Percentiles rank a stretch among this genome's conserved stretches.
Conservation (phyloP, 2,329 filamentous ascomycete genomes). For the Zalaria sp. region DNA sequence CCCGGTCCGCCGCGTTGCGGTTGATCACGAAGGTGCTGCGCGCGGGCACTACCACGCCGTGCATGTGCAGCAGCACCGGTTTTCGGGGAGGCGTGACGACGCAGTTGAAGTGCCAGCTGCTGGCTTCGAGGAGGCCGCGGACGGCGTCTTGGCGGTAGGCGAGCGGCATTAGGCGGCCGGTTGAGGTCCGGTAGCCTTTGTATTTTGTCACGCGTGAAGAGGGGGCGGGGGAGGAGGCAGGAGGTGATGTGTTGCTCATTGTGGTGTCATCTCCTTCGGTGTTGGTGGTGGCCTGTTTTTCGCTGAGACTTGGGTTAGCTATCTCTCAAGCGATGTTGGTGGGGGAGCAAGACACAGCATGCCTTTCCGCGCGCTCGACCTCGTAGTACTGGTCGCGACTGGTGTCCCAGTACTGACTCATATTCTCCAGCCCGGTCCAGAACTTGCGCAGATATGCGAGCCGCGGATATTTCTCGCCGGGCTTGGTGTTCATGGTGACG, state of each 20-base stretch:
- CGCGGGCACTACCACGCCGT: constrained; percentile 35
- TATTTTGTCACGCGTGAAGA: constrained; percentile 22
- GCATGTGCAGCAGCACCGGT: constrained; percentile 27
- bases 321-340: constrained; percentile 4
- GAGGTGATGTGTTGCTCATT: too few relatives aligned
- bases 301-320: neutral
- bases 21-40: constrained; percentile 41
- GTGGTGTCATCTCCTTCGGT: too few relatives aligned
- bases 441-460: constrained; percentile 46
- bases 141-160: constrained; percentile 42
- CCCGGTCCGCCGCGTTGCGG: constrained; percentile 37
- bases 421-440: constrained; percentile 42
- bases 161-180: constrained; percentile 45
- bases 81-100: constrained; percentile 27
- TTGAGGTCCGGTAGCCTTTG: constrained; percentile 43
- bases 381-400: constrained; percentile 42
- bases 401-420: constrained; percentile 50
- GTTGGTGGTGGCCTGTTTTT: neutral
- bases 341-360: neutral
- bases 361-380: constrained; percentile 6
- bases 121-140: constrained; percentile 42
- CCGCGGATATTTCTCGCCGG: constrained; percentile 32
- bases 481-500: constrained; percentile 33
- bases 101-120: constrained; percentile 43
- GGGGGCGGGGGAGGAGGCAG: neutral